These are phyloP conservation scores for Monilinia fructicola DNA, from an alignment of 2,329 filamentous ascomycete genomes.

Conservation along the genomic window DNA sequence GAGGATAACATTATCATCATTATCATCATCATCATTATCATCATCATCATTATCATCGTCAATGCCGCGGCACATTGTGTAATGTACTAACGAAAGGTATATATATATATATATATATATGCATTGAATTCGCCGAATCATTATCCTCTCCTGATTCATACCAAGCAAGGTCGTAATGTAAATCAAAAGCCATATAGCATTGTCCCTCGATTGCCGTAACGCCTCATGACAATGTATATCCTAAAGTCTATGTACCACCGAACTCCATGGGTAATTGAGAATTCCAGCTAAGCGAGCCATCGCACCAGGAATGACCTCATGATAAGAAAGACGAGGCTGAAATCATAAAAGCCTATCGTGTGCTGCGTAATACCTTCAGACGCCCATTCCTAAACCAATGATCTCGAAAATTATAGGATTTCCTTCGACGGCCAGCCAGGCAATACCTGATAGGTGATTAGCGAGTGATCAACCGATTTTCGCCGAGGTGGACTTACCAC, in stretches of 20 bases:
- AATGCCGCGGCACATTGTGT: no score
- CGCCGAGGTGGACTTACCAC: constrained; percentile 58
- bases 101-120: background rate
- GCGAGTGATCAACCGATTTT: constrained; percentile 11
- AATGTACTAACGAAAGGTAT: no score
- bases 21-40: no score
- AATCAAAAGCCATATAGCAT: background rate
- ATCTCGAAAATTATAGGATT: constrained; percentile 47
- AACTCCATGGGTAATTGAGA: constrained; percentile 2
- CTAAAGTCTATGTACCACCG: constrained; percentile 12
- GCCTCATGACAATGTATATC: constrained; percentile 18
- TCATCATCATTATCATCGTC: no score
- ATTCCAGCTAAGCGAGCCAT: background rate
- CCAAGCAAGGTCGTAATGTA: background rate
- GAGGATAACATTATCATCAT: no score
- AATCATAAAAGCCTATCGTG: background rate
- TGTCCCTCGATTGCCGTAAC: constrained; percentile 12
- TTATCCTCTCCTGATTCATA: background rate
- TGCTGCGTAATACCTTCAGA: constrained; percentile 10
- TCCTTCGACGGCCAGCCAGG: constrained; percentile 64
- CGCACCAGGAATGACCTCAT: background rate
- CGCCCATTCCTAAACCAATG: constrained; percentile 44
- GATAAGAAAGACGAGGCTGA: background rate
- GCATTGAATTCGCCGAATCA: background rate
- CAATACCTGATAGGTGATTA: constrained; percentile 62